Base-by-base conservation (phyloP, 2,329 filamentous ascomycete species). In the Talaromyces atroroseus region DNA sequence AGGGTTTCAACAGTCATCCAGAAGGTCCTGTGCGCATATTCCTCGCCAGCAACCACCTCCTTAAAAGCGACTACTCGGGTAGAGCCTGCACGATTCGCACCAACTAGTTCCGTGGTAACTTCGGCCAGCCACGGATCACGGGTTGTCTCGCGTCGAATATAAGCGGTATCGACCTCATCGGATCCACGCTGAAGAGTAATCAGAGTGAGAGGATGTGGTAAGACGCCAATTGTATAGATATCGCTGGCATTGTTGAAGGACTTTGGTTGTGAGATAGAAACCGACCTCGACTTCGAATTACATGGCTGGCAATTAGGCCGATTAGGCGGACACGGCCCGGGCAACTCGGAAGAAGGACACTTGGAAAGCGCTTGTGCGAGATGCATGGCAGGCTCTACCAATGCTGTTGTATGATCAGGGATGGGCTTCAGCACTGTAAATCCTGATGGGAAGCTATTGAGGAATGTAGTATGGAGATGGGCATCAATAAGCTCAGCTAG, bases 171-270 rank as follows among this genome's bases (percentile, higher is more conserved):
- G 49, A 89, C 76, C 1, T 79, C 74, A 2, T 83, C 78, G 42
- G 82, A 75, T 52, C 77, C 74, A 57, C 84, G 80, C 58, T 84
- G 80, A 18, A 97, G 77, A 12, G 84, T 82, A 54, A 85, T 82
- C 44, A 90, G 79, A 1, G 92, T 96, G 76, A 91, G 95, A 0
- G 94, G 94, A 69, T 99, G 94, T 0, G 92, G 92, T 12, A 97
- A 87, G 0, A 86, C 89, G 58, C 88, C 91, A 61, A 99, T 89
- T 2, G 88, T 90, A 75, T 91, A 97, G 16, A 87, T 68, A 1
- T 78, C 79, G 14, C 86, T 85, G 4, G 80, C 81, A 71, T 96
- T 96, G 55, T 81, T 81, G 71, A 90, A 94, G 18, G 80, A 75
- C 2, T 81, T 73, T 2, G 85, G 82, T 0, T 85, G 87, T n/a